Percentiles rank a stretch among this genome's conserved stretches.
Conservation (phyloP, 2,329 filamentous ascomycete genomes). For the Aspergillus latus region DNA sequence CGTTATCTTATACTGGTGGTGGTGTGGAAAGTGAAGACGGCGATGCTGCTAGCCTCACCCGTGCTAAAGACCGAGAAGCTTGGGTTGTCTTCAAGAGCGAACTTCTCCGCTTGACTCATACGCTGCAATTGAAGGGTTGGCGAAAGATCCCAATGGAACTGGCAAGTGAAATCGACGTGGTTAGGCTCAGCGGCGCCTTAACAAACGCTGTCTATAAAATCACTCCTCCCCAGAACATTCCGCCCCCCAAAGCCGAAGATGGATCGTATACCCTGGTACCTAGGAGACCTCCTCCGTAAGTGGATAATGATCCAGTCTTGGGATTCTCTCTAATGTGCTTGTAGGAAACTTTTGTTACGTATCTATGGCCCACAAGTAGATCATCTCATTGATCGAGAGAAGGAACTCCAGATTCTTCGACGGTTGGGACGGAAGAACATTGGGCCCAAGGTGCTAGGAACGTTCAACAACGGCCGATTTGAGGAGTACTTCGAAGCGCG, state of each 20-base stretch:
- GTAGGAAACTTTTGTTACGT: constrained; percentile 75
- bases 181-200: constrained; percentile 73
- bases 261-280: constrained; percentile 37
- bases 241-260: constrained; percentile 42
- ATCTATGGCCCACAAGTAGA: constrained; percentile 95
- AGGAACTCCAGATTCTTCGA: constrained; percentile 80
- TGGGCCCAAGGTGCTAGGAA: constrained; percentile 84
- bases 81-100: constrained; percentile 91
- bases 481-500: constrained; percentile 90
- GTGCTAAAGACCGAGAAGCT: constrained; percentile 68
- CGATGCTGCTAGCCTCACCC: constrained; percentile 47
- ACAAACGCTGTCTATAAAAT: constrained; percentile 98
- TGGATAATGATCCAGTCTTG: constrained; percentile 8
- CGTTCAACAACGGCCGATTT: constrained; percentile 91
- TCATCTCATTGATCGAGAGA: constrained; percentile 90
- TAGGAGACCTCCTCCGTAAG: constrained; percentile 56
- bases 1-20: constrained; percentile 70
- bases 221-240: constrained; percentile 69
- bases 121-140: constrained; percentile 88
- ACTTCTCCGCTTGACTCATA: constrained; percentile 85
- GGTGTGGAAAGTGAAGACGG: constrained; percentile 44
- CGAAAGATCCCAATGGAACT: constrained; percentile 65
- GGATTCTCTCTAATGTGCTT: background rate
- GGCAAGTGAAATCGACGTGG: constrained; percentile 45
- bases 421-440: constrained; percentile 90